phyloP scores from a whole-genome alignment of 768 basidiomycete genomes.

The Thelephora aurantiotincta region DNA sequence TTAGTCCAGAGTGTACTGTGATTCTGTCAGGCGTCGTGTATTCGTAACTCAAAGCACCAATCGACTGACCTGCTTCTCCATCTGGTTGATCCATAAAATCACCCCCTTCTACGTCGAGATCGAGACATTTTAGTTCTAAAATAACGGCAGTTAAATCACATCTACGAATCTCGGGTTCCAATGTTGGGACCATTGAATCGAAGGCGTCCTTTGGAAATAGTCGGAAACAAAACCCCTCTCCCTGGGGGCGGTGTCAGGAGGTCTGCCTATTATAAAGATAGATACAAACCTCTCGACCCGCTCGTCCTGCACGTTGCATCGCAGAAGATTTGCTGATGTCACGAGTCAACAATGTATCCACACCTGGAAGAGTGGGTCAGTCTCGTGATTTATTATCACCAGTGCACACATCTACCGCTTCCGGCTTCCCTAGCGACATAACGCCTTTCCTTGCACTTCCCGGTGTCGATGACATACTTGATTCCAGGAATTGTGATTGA shows the following conservation, averaged over 20 bases:
- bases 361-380: conserved; percentile 34
- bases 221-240: conserved; percentile 78
- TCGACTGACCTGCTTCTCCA: conserved; percentile 46
- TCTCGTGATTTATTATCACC: neutral
- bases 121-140: conserved; percentile 76
- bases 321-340: conserved; percentile 86
- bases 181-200: conserved; percentile 42
- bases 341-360: conserved; percentile 74
- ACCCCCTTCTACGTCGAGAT: conserved; percentile 65
- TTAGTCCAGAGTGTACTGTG: conserved; percentile 47
- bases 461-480: conserved; percentile 90
- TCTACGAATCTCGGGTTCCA: conserved; percentile 84
- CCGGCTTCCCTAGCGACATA: conserved; percentile 59
- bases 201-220: conserved; percentile 82
- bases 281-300: conserved; percentile 70
- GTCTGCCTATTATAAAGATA: neutral
- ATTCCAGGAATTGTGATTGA: conserved; percentile 95
- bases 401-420: conserved; percentile 33
- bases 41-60: conserved; percentile 1
- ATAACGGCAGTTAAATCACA: conserved; percentile 74
- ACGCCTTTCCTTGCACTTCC: conserved; percentile 90
- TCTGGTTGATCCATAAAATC: conserved; percentile 88
- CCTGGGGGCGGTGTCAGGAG: conserved; percentile 23
- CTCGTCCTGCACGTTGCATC: conserved; percentile 88
- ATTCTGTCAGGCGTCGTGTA: neutral